Evolutionary conservation across 805 yeast species (phyloP).

Genomic region (Teunomyces panamensis): DNA sequence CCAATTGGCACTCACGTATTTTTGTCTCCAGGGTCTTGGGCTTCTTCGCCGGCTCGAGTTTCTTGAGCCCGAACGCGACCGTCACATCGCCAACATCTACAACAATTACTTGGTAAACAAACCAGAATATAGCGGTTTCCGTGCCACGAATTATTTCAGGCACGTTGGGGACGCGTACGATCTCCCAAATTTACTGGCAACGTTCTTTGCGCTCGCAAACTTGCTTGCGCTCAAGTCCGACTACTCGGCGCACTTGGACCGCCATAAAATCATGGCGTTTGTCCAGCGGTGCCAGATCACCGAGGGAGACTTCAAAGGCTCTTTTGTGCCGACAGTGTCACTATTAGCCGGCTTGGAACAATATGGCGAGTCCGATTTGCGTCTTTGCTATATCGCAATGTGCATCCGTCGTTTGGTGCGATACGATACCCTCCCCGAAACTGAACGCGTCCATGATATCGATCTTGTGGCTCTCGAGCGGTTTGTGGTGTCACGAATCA

Average conservation of each 20-base stretch:
- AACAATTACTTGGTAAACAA: slow-evolving; percentile 35
- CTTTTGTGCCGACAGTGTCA: slow-evolving; percentile 34
- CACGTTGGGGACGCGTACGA: slow-evolving; percentile 39
- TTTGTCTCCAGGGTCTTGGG: slow-evolving; percentile 61
- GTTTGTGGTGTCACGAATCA: slow-evolving; percentile 30
- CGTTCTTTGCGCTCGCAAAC: slow-evolving; percentile 68
- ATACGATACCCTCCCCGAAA: slow-evolving; percentile 25
- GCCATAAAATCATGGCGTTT: slow-evolving; percentile 54
- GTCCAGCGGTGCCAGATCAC: slow-evolving; percentile 56
- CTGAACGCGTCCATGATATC: slow-evolving; percentile 34
- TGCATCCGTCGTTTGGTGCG: slow-evolving; percentile 55
- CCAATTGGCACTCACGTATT: slow-evolving; percentile 66
- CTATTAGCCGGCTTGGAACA: slow-evolving; percentile 7
- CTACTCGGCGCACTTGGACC: slow-evolving; percentile 26
- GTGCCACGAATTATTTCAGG: slow-evolving; percentile 54
- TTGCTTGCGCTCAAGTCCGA: slow-evolving; percentile 51
- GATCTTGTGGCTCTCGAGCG: slow-evolving; percentile 36
- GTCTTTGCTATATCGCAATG: slow-evolving; percentile 73
- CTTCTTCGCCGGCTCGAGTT: slow-evolving; percentile 38
- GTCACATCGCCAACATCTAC: slow-evolving; percentile 44
- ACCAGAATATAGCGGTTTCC: slow-evolving; percentile 46
- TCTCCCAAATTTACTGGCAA: slow-evolving; percentile 66
- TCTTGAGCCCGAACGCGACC: slow-evolving; percentile 19
- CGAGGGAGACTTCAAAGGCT: slow-evolving; percentile 27
- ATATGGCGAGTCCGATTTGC: slow-evolving; percentile 68